Evolutionary conservation across 441 rosid genomes (phyloP), one percentile per base, ranked within the genome.

Genomic region (Hura crepitans): DNA sequence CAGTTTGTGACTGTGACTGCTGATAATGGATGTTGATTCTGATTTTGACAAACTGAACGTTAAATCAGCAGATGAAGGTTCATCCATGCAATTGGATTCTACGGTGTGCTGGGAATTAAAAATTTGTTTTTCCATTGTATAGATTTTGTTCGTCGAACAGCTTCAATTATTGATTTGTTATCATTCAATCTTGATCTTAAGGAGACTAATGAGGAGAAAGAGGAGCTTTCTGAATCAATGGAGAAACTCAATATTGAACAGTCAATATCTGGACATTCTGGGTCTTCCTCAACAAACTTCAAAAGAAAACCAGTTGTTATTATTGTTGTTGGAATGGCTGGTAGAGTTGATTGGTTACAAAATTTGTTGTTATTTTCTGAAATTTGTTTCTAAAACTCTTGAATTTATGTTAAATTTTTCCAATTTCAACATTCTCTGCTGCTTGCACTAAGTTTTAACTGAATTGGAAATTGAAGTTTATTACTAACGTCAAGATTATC

Each of bases 321-420:
- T 18, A 86, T 94, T 74, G 94, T 92, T 72, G 83, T 94, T 2
- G 99, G 99, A 69, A 94, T 94, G 99, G 97, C 99, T 71, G 99
- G 97, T 92, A 71, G 47, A 5, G 43, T 51, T 28, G 59, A 59
- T 13, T 25, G 2, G 25, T 22, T 63, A n/a, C 20, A 59, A 23
- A 47, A 15, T 35, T 15, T 35, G 23, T 27, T 23, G 30, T 37
- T 55, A 4, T 25, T 23, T 45, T 22, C 33, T 23, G 39, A 25
- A 0, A 39, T 15, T 33, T 20, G 30, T 20, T 27, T 42, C 1
- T 47, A 11, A 10, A 23, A 13, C 13, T 54, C 17, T 42, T n/a
- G 37, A 28, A 68, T 15, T 27, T 13, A 30, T 72, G 46, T 11
- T 63, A 39, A n/a, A n/a, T n/a, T 20, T 42, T 7, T 69, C 39